Evolutionary conservation across 2,329 filamentous ascomycete species (phyloP), one percentile per base, ranked within the genome.

Genomic region (Pseudopyricularia cyperi): DNA sequence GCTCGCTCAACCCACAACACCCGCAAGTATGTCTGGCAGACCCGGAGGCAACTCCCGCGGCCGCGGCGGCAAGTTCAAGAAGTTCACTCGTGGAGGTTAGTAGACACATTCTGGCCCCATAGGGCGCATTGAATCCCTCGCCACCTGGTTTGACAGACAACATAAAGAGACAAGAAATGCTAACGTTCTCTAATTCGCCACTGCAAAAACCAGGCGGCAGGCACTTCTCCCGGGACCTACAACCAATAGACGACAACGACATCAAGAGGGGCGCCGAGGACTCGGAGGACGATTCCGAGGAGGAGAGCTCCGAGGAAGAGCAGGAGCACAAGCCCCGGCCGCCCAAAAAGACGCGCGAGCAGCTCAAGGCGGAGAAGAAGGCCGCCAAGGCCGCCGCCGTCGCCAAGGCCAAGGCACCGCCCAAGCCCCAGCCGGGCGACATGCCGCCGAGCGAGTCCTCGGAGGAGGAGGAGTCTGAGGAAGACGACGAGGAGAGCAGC

Each of bases 51-150:
- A 66, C 66, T 75, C 83, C 57, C 79, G 89, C 65, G 89, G 88
- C 60, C 86, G 90, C 65, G 89, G 86, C 62, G 89, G 90, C 70
- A 97, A 97, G 72, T 95, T 91, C 69, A 87, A 82, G 73, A 97
- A 96, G 75, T 89, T 85, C 59, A 89, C 88, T 60, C 80, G 91
- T 71, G 91, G 91, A 77, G 90, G 91, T 91, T 71, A 60, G 77
- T 62, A 49, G 15, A 28, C 9, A 15, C 30, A 12, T 26, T 19
- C 15, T 17, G 1, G 26, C 32, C 46, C 24, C 7, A 9, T 30
- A 6, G 24, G 9, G 3, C 33, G 33, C 11, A 9, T 19, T 9
- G 1, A 7, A 14, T 17, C 7, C 12, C n/a, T 12, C 14, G 9
- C 9, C 48, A 7, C 34, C 37, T 4, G 26, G 14, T 7, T 12